Base-by-base conservation (phyloP, 345 rosid genomes). In the Citrus australasica region DNA sequence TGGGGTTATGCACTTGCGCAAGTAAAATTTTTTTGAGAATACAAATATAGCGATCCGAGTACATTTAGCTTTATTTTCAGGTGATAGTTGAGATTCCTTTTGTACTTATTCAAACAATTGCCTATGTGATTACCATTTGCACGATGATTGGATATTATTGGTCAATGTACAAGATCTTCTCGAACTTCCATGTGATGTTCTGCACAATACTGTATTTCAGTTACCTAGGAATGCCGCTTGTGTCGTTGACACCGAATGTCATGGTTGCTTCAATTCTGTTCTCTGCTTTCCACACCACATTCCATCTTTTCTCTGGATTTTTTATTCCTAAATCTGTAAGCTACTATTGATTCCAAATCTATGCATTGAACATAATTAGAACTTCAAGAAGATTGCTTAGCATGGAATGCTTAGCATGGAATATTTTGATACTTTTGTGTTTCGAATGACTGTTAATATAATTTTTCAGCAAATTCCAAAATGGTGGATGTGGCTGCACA, bases 281-380 rank as follows among this genome's bases (percentile, higher is more conserved):
- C n/a, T 32, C 78, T 5, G 55, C 77, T 48, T 66, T 78, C 69
- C 81, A 78, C 60, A 59, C 84, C 1, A 53, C 67, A 72, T 75
- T 78, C 19, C 75, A 53, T 25, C 76, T 84, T 6, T 81, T 84
- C 78, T 71, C 82, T 0, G 80, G 86, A 38, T 81, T 84, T 56
- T 60, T 78, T 14, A 67, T 81, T 51, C 84, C 86, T 1, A 67
- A 59, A 72, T 78, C 77, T 9, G 80, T 79, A 76, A 56, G 53
- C 37, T 67, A 53, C 59, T 11, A 38, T 42, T 42, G 17, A 33
- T 16, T n/a, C 59, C 11, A 16, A n/a, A 13, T 13, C 5, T 2
- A 46, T 19, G 30, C 22, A 11, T 25, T 27, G 13, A 9, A 40
- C 42, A 7, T 0, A 38, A 38, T 38, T 38, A 38, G 42, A 38